A percentile compares a stretch with the other conserved stretches of the same genome.
Conservation (phyloP, 495 filamentous ascomycete genomes). For the Aspergillus saccharolyticus region DNA sequence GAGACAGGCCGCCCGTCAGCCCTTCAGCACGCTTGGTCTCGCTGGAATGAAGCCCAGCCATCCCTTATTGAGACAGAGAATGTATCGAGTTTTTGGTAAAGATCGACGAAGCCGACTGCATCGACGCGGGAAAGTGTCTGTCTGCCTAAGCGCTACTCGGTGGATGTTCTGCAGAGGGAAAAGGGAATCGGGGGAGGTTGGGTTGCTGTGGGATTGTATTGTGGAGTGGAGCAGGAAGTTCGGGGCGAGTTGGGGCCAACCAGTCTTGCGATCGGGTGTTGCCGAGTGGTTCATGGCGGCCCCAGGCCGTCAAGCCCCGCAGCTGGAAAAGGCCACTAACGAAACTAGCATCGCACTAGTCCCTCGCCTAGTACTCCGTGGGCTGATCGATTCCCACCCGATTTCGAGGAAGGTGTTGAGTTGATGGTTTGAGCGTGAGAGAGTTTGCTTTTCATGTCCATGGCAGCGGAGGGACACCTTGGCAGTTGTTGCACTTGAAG, state of each 20-base stretch:
- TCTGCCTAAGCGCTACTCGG: not conserved
- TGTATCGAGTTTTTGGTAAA: not conserved
- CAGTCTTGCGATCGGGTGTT: slow-evolving; percentile 12
- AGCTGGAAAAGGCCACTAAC: not conserved
- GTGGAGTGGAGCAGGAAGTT: not conserved
- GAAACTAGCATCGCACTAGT: not conserved
- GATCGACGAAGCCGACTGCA: not conserved
- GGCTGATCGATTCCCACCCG: not conserved
- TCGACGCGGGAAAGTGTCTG: not conserved
- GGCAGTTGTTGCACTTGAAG: no score
- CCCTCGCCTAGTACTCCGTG: not conserved
- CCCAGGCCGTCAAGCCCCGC: slow-evolving; percentile 1
- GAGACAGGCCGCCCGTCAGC: not conserved
- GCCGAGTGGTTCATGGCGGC: slow-evolving; percentile 16
- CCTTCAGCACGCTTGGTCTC: not conserved
- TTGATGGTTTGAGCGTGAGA: not conserved
- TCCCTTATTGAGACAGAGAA: not conserved
- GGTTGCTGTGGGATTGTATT: not conserved
- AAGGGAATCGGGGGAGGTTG: not conserved
- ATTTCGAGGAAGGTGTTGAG: not conserved
- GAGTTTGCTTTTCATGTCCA: not conserved
- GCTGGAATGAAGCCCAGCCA: not conserved
- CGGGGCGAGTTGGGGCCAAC: not conserved
- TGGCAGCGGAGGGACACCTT: not conserved
- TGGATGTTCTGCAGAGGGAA: not conserved